Percentiles rank a stretch among this genome's conserved stretches.
These are phyloP conservation scores for Acmispon strigosus DNA, from an alignment of 306 rosid species.

Conservation along the genomic window DNA sequence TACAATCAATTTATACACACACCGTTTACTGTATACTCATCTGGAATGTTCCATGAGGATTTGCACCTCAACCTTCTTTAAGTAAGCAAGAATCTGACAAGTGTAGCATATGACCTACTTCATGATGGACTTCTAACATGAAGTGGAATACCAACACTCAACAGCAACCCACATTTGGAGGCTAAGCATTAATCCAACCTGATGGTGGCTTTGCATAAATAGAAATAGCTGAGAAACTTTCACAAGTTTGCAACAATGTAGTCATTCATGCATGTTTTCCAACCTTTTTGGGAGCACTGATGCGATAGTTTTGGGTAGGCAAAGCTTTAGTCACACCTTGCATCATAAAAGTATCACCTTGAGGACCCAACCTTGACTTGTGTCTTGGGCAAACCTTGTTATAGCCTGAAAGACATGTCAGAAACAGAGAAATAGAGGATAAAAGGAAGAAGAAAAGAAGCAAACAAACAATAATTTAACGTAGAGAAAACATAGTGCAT, in stretches of 20 bases:
- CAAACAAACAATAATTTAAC: not conserved
- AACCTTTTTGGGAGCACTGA: not conserved
- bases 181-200: conserved; percentile 15
- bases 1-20: not conserved
- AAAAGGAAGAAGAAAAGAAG: conserved; percentile 4
- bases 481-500: not conserved
- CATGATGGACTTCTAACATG: conserved; percentile 7
- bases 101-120: not conserved
- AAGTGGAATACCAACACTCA: conserved; percentile 1
- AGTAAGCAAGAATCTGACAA: not conserved
- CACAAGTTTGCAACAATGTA: not conserved
- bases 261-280: not conserved
- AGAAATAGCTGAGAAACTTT: conserved; percentile 5
- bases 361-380: conserved; percentile 11
- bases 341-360: not conserved
- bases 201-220: conserved; percentile 23
- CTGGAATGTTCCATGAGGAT: not conserved
- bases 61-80: conserved; percentile 8
- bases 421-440: not conserved
- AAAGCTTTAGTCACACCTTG: conserved; percentile 12
- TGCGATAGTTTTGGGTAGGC: not conserved
- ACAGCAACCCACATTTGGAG: conserved; percentile 18
- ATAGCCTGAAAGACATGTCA: conserved; percentile 21
- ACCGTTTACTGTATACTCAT: not conserved
- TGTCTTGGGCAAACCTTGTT: conserved; percentile 10